Base-by-base conservation (phyloP, 2,329 filamentous ascomycete genomes). In the Exutisphaerella laricina region DNA sequence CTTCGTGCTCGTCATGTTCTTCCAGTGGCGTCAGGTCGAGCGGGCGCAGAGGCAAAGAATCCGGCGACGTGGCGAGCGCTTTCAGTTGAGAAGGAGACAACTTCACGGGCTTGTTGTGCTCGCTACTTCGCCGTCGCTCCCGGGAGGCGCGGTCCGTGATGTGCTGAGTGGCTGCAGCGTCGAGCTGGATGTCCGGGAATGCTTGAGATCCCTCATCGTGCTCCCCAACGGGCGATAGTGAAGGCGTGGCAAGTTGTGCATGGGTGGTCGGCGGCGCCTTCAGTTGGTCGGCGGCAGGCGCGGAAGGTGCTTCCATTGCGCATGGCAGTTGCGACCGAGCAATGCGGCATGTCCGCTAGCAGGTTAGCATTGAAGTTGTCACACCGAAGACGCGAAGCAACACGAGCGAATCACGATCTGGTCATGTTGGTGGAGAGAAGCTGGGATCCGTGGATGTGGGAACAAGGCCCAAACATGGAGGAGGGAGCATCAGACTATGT, bases 1-100 rank as follows among this genome's bases (percentile, higher is more conserved):
- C 37, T 12, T 48, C 43, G 20, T 33, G 9, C 3, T 16, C 40
- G 23, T 42, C 41, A 14, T 38, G 31, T 28, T 49, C 41, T 14
- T 46, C 46, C 20, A 41, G 23, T 2, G 40, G 10, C 9, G 46
- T 22, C 16, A 30, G 22, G 9, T 51, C 49, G 10, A 54, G 31
- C 16, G 50, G 37, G 8, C 52, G 43, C 10, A 55, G 35, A 7
- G 52, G 52, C 5, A 55, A 31, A 8, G 52, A 55, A 2, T 55
- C 52, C 4, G 48, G 50, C 4, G 52, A 55, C 16, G 47, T 45
- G 9, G 48, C 50, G 14, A 55, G 37, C 21, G 48, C 43, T 9
- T 48, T 46, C 7, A 55, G 41, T 22, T 52, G 46, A 13, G 33
- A 31, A 4, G 46, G 48, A 29, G 43, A 46, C 8, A 49, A 31